Evolutionary conservation across 1,284 basidiomycete species (phyloP), one percentile per base, ranked within the genome.

Genomic region (Ustilago vetiveriae): DNA sequence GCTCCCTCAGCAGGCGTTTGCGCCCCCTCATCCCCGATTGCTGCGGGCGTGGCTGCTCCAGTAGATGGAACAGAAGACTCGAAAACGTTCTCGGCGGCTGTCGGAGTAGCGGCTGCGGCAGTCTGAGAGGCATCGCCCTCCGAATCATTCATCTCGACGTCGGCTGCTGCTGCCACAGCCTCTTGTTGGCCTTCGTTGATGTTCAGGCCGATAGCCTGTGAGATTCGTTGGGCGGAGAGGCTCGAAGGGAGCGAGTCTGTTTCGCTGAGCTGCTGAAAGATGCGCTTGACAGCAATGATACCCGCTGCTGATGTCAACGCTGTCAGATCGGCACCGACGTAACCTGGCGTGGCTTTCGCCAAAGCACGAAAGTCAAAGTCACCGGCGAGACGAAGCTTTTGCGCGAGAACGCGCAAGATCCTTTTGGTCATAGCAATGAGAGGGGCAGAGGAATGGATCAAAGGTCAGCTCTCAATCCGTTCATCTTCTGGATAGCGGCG

Each of bases 281-380:
- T 97, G 23, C 95, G 88, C 83, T 98, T 97, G 37, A 98, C 94
- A 0, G 95, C 94, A 41, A 93, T 90, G 59, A 97, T 92, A 6
- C 95, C 95, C 0, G 95, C 95, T 22, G 94, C 93, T 6, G 92
- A 91, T 0, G 94, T 93, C 9, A 98, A 84, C 0, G 94, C 91
- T 0, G 91, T 88, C 24, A 98, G 83, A 84, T 98, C 95, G 0
- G 95, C 95, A 32, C 95, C 94, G 9, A 98, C 95, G 78, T 96
- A 98, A 0, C 95, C 95, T 2, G 96, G 96, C 0, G 95, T 98
- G 1, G 90, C 88, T 83, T 93, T 94, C 14, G 95, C 95, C 14
- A 98, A 85, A 1, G 87, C 86, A 13, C 84, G 80, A 78, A 92
- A 93, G 82, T 95, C 88, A 70, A 96, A 94, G 68, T 91, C 88